phyloP scores from a whole-genome alignment of 768 basidiomycete species.

The Tylopilus balloui region DNA sequence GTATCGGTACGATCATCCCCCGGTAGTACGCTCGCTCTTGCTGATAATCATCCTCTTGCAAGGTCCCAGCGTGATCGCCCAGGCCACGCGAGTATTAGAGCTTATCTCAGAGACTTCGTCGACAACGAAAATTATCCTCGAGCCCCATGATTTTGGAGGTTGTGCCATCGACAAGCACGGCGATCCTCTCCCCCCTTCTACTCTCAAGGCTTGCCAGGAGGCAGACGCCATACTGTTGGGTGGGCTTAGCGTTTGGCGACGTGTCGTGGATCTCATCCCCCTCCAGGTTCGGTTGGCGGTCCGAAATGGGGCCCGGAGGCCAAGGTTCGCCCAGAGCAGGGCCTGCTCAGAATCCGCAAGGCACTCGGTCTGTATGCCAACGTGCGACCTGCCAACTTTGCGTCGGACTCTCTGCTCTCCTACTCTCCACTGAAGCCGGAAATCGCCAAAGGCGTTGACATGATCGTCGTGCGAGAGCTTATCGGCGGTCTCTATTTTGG shows the following conservation, averaged over 20 bases:
- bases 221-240: conserved; percentile 98
- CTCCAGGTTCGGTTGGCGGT: conserved; percentile 92
- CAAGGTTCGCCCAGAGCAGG: conserved; percentile 88
- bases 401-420: conserved; percentile 81
- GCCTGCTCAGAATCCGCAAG: conserved; percentile 85
- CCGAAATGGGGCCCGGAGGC: conserved; percentile 95
- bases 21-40: not conserved
- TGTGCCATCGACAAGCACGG: conserved; percentile 85
- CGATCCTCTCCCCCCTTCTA: conserved; percentile 80
- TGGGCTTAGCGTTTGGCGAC: conserved; percentile 32
- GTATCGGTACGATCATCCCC: conserved; percentile 66
- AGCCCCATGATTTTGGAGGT: conserved; percentile 82
- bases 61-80: conserved; percentile 88
- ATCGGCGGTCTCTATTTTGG: conserved; percentile 98
- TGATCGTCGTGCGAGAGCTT: conserved; percentile 94
- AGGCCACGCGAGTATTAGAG: conserved; percentile 83
- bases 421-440: conserved; percentile 87
- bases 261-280: not conserved
- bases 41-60: conserved; percentile 3
- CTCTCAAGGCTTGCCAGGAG: conserved; percentile 82
- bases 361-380: conserved; percentile 94
- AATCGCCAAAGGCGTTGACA: conserved; percentile 77
- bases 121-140: conserved; percentile 69
- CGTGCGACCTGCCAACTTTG: conserved; percentile 94
- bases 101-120: conserved; percentile 56